Conservation (phyloP, 805 yeast genomes). For the Barnettozyma vustinii region DNA sequence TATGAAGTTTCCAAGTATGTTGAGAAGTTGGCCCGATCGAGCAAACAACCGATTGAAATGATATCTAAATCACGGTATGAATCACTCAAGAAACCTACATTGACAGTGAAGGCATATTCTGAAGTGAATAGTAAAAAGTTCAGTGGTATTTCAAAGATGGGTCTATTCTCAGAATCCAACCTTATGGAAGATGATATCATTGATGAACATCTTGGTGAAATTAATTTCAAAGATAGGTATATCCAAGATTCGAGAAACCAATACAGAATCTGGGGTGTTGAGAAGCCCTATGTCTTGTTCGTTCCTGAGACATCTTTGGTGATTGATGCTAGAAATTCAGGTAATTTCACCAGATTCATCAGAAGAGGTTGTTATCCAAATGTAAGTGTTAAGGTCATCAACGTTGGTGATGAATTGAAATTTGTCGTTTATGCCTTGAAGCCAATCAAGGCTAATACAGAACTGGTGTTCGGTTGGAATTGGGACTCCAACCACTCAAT, state of each 20-base stretch:
- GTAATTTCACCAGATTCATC: slow-evolving; percentile 69
- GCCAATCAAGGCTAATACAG: slow-evolving; percentile 59
- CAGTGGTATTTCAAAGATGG: slow-evolving; percentile 63
- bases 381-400: slow-evolving; percentile 52
- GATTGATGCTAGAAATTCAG: slow-evolving; percentile 75
- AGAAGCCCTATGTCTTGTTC: slow-evolving; percentile 51
- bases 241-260: slow-evolving; percentile 65
- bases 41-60: slow-evolving; percentile 10
- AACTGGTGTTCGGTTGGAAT: slow-evolving; percentile 78
- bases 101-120: slow-evolving; percentile 51
- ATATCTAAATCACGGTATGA: slow-evolving; percentile 22
- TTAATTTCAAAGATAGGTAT: slow-evolving; percentile 62
- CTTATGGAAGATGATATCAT: slow-evolving; percentile 47
- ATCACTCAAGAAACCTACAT: slow-evolving; percentile 25
- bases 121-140: slow-evolving; percentile 52
- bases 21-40: slow-evolving; percentile 23
- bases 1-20: slow-evolving; percentile 41
- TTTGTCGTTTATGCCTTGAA: slow-evolving; percentile 53
- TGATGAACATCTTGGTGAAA: slow-evolving; percentile 66
- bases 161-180: slow-evolving; percentile 41
- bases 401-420: slow-evolving; percentile 35
- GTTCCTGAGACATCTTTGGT: slow-evolving; percentile 57
- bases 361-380: slow-evolving; percentile 76
- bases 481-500: slow-evolving; percentile 85
- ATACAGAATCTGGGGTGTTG: slow-evolving; percentile 68